Percentiles rank a stretch among this genome's conserved stretches.
Conservation (phyloP, 2,329 filamentous ascomycete genomes). For the Sporothrix pseudoabietina region DNA sequence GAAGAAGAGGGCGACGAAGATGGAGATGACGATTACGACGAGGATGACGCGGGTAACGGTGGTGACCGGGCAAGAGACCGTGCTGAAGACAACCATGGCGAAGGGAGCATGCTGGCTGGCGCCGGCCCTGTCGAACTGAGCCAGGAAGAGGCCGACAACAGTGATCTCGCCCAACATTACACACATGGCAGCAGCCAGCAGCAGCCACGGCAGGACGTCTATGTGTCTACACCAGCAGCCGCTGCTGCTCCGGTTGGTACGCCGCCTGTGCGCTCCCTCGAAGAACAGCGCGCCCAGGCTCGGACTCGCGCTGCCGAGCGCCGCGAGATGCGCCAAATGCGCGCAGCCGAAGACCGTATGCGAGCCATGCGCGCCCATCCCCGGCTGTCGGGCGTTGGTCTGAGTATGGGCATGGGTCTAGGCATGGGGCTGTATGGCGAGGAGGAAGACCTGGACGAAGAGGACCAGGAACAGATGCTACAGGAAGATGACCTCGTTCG, state of each 20-base stretch:
- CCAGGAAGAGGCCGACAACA: slow-evolving; percentile 15
- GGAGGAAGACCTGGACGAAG: slow-evolving; percentile 57
- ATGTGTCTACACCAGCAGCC: slow-evolving; percentile 5
- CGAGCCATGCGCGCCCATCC: slow-evolving; percentile 60
- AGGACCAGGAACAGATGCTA: slow-evolving; percentile 60
- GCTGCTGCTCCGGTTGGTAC: not conserved
- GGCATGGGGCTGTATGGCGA: slow-evolving; percentile 49
- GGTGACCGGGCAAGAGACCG: not conserved
- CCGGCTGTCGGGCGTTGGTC: slow-evolving; percentile 37
- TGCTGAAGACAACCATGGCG: not conserved
- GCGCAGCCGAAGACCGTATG: slow-evolving; percentile 63
- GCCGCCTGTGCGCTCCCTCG: slow-evolving; percentile 34
- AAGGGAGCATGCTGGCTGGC: slow-evolving; percentile 11
- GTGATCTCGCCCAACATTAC: not conserved
- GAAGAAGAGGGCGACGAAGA: slow-evolving; percentile 47
- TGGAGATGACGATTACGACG: slow-evolving; percentile 39
- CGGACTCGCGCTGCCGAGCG: slow-evolving; percentile 44
- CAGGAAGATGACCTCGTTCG: slow-evolving; percentile 62
- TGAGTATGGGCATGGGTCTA: slow-evolving; percentile 28
- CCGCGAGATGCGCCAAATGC: slow-evolving; percentile 53
- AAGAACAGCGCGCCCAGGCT: slow-evolving; percentile 45
- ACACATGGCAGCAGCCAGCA: not conserved
- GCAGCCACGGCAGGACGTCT: slow-evolving; percentile 2
- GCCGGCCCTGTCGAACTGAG: not conserved
- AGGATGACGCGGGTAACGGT: not conserved